Conservation (phyloP, 805 yeast species). For the Metschnikowia picachoensis region DNA sequence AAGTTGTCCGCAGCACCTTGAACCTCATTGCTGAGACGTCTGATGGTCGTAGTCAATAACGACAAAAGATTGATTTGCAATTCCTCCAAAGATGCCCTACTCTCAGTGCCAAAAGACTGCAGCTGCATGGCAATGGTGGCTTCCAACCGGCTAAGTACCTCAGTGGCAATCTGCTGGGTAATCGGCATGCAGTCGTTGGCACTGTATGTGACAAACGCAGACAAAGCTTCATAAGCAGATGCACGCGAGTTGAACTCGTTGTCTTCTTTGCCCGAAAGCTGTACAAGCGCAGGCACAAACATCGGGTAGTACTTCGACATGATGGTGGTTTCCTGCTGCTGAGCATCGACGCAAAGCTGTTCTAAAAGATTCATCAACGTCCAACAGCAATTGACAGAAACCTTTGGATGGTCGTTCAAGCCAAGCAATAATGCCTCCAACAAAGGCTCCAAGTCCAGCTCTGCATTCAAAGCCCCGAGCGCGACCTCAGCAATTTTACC, state of each 20-base stretch:
- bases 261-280: constrained; percentile 66
- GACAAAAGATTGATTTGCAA: constrained; percentile 79
- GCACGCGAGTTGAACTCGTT: constrained; percentile 88
- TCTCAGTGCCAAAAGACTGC: constrained; percentile 64
- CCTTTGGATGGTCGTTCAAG: constrained; percentile 87
- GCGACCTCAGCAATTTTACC: constrained; percentile 92
- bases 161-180: constrained; percentile 71
- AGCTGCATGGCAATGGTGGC: constrained; percentile 54
- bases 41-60: constrained; percentile 74
- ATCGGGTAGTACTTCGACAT: constrained; percentile 71
- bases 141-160: constrained; percentile 68
- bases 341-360: constrained; percentile 60
- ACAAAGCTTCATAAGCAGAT: constrained; percentile 93
- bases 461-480: constrained; percentile 67
- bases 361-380: constrained; percentile 87
- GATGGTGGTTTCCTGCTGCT: constrained; percentile 48
- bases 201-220: constrained; percentile 73
- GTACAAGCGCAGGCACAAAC: constrained; percentile 66
- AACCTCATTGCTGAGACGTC: constrained; percentile 72
- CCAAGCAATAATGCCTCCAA: constrained; percentile 74
- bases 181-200: constrained; percentile 65
- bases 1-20: constrained; percentile 70
- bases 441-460: constrained; percentile 63
- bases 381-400: constrained; percentile 98
- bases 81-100: constrained; percentile 76